A percentile compares a stretch with the other conserved stretches of the same genome.
phyloP scores from a whole-genome alignment of 371 early-diverging fungal species.

The Capillidium rhysosporum region DNA sequence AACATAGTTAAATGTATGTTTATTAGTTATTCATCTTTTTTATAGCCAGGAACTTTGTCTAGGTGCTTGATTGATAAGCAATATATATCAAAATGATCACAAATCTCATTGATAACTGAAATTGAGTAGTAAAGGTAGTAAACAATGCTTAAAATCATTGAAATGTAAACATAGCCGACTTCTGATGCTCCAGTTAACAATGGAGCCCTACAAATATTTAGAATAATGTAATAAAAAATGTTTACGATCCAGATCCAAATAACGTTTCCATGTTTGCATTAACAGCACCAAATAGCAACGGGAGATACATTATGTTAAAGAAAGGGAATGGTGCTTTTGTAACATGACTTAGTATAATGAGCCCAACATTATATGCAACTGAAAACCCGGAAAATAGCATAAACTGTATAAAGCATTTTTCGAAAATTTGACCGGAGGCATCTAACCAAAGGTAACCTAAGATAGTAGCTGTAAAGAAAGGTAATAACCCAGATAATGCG shows the following conservation, averaged over 20 bases:
- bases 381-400: constrained; percentile 44
- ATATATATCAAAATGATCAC: constrained; percentile 59
- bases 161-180: constrained; percentile 23
- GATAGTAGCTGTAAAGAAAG: constrained; percentile 32
- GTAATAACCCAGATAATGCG: constrained; percentile 37
- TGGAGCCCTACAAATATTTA: constrained; percentile 8
- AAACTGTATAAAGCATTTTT: constrained; percentile 41
- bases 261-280: constrained; percentile 29
- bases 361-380: constrained; percentile 68
- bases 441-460: constrained; percentile 42
- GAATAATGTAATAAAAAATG: not conserved
- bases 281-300: constrained; percentile 42
- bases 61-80: constrained; percentile 58
- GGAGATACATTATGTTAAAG: constrained; percentile 32
- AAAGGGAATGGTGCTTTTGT: constrained; percentile 56
- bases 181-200: constrained; percentile 23
- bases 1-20: no score
- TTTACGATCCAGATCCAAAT: constrained; percentile 31
- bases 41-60: constrained; percentile 5
- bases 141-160: constrained; percentile 25
- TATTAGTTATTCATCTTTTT: not conserved
- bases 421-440: constrained; percentile 40
- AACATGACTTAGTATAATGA: constrained; percentile 75
- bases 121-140: constrained; percentile 49
- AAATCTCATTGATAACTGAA: constrained; percentile 58